Conservation (phyloP, 2,329 filamentous ascomycete genomes). For the Ophiocordyceps camponoti-saundersi region DNA sequence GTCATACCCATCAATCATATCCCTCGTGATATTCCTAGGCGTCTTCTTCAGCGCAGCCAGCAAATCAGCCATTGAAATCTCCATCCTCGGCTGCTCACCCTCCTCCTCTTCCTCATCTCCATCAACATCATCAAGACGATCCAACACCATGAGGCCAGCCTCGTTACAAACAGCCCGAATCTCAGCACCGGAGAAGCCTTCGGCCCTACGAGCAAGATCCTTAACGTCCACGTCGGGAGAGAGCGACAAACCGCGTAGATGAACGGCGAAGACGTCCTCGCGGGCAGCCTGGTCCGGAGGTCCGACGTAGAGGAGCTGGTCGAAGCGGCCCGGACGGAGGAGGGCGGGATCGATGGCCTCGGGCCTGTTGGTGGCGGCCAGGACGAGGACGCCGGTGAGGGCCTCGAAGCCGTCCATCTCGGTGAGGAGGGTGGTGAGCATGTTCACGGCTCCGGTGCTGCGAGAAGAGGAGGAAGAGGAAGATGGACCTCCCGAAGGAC, state of each 20-base stretch:
- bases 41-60: constrained; percentile 24
- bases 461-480: constrained; percentile 16
- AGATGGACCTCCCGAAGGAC: constrained; percentile 20
- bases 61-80: constrained; percentile 25
- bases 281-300: constrained; percentile 60
- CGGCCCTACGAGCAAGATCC: constrained; percentile 43
- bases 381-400: constrained; percentile 65
- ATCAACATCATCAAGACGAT: constrained; percentile 14
- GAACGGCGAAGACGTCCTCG: constrained; percentile 57
- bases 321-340: constrained; percentile 71
- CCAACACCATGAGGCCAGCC: constrained; percentile 25
- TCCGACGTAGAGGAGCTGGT: constrained; percentile 71
- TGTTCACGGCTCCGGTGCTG: constrained; percentile 47
- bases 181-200: constrained; percentile 78
- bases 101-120: constrained; percentile 2
- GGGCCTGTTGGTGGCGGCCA: constrained; percentile 84
- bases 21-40: constrained; percentile 39
- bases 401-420: constrained; percentile 93
- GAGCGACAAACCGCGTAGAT: constrained; percentile 43
- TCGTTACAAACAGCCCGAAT: constrained; percentile 38
- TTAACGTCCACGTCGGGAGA: constrained; percentile 46
- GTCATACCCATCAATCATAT: constrained; percentile 41
- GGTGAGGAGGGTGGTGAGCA: constrained; percentile 75
- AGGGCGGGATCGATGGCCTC: constrained; percentile 74
- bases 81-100: constrained; percentile 7